Percentiles rank a stretch among this genome's conserved stretches.
These are phyloP conservation scores for Rhodotorula sphaerocarpa DNA, from an alignment of 768 basidiomycete species.

Conservation along the genomic window DNA sequence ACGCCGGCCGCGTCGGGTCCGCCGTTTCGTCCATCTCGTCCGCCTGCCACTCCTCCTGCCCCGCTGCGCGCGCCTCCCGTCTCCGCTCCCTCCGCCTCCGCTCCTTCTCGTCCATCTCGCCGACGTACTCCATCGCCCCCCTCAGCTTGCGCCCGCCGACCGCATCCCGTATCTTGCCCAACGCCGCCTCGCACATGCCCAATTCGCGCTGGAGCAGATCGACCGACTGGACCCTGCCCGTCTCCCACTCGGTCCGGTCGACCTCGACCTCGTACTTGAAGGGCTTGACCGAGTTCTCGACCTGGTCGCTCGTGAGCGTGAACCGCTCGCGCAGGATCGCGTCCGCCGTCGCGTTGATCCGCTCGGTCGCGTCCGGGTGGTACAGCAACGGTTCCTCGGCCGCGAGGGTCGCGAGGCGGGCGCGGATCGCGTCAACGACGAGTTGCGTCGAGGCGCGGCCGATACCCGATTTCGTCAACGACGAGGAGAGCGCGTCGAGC, in stretches of 20 bases:
- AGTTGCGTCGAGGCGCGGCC: conserved; percentile 88
- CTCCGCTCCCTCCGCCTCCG: conserved; percentile 39
- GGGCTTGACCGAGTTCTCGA: conserved; percentile 98
- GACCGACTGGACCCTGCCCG: conserved; percentile 65
- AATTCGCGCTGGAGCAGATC: conserved; percentile 78
- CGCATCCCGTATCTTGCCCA: conserved; percentile 75
- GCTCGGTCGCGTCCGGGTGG: conserved; percentile 80
- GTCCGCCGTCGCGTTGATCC: conserved; percentile 85
- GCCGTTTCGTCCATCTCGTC: conserved; percentile 52
- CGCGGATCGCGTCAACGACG: conserved; percentile 84
- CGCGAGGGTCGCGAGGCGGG: conserved; percentile 71
- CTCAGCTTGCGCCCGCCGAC: conserved; percentile 81
- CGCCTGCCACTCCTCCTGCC: conserved; percentile 33
- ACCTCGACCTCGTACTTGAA: conserved; percentile 98
- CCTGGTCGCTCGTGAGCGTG: conserved; percentile 91
- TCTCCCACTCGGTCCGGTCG: conserved; percentile 83
- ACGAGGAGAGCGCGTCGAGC: conserved; percentile 81
- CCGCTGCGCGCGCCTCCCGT: conserved; percentile 31
- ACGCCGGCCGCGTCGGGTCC: conserved; percentile 55
- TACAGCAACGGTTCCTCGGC: conserved; percentile 79
- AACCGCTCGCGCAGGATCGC: conserved; percentile 86
- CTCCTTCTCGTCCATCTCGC: conserved; percentile 63
- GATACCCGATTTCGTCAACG: conserved; percentile 90
- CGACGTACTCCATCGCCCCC: conserved; percentile 70
- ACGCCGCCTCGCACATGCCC: conserved; percentile 69